phyloP scores from a whole-genome alignment of 768 basidiomycete species.

The button mushroom (Agaricus bisporus) region DNA sequence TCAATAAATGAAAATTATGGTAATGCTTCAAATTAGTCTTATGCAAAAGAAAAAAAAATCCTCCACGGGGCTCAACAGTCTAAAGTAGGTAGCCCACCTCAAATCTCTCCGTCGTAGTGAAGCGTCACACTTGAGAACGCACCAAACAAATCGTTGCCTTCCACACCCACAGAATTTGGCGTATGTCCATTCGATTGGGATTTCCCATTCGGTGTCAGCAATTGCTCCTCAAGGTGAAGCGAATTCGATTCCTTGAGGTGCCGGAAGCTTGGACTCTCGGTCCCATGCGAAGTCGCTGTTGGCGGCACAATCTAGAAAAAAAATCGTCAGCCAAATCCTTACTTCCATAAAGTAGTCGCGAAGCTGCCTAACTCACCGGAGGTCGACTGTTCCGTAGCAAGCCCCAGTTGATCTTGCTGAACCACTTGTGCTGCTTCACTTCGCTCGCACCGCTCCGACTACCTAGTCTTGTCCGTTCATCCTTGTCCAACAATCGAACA shows the following conservation, averaged over 20 bases:
- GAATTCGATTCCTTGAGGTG: slow-evolving; percentile 86
- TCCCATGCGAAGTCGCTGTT: slow-evolving; percentile 57
- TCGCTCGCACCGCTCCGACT: slow-evolving; percentile 95
- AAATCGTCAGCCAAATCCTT: not conserved
- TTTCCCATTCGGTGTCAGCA: slow-evolving; percentile 17
- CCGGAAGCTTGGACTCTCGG: slow-evolving; percentile 87
- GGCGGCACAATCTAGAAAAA: slow-evolving; percentile 28
- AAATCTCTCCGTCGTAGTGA: slow-evolving; percentile 71
- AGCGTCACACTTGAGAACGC: slow-evolving; percentile 89
- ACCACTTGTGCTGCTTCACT: slow-evolving; percentile 99
- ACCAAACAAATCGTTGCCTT: slow-evolving; percentile 64
- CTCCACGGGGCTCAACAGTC: not conserved
- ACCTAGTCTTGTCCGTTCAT: slow-evolving; percentile 82
- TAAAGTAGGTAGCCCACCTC: slow-evolving; percentile 6
- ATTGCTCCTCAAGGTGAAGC: slow-evolving; percentile 78
- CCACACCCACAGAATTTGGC: slow-evolving; percentile 13
- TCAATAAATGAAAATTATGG: slow-evolving; percentile 9
- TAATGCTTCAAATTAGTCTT: not conserved
- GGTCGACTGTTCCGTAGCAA: slow-evolving; percentile 87
- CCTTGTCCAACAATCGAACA: slow-evolving; percentile 84
- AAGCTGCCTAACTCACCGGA: slow-evolving; percentile 67
- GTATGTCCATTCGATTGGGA: slow-evolving; percentile 3
- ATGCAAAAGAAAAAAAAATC: too few relatives aligned
- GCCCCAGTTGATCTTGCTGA: slow-evolving; percentile 94
- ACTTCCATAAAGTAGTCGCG: not conserved